phyloP scores from a whole-genome alignment of 2,329 filamentous ascomycete species.

The Purpureocillium takamizusanense region DNA sequence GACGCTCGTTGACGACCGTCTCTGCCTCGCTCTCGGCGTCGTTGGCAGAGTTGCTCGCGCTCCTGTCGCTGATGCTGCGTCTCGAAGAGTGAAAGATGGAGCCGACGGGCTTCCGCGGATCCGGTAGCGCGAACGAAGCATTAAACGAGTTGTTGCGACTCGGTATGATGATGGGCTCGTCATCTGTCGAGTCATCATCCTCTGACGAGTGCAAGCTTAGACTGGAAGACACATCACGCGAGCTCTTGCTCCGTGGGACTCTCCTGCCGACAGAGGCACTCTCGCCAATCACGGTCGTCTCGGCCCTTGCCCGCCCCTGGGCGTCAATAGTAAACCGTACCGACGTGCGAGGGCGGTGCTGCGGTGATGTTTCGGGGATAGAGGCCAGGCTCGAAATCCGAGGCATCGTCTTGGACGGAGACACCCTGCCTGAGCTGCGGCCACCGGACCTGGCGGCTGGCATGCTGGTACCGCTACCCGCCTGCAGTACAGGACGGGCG shows the following conservation, averaged over 20 bases:
- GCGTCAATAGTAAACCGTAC: conserved; percentile 56
- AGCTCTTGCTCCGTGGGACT: conserved; percentile 18
- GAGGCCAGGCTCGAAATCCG: conserved; percentile 44
- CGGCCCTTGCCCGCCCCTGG: conserved; percentile 48
- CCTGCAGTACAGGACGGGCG: conserved; percentile 23
- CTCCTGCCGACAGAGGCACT: conserved; percentile 15
- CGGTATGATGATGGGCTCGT: conserved; percentile 57
- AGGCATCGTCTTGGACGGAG: conserved; percentile 42
- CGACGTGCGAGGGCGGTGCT: conserved; percentile 39
- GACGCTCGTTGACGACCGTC: conserved; percentile 41
- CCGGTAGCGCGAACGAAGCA: conserved; percentile 47
- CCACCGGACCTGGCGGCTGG: conserved; percentile 23
- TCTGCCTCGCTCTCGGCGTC: conserved; percentile 50
- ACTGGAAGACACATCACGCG: conserved; percentile 17
- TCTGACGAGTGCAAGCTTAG: conserved; percentile 38
- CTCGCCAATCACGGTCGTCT: conserved; percentile 36
- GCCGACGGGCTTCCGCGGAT: conserved; percentile 39
- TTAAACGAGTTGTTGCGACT: conserved; percentile 46
- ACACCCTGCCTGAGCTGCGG: conserved; percentile 37
- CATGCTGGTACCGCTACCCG: conserved; percentile 19
- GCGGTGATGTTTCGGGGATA: conserved; percentile 43
- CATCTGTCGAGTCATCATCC: conserved; percentile 50
- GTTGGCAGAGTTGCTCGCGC: conserved; percentile 28
- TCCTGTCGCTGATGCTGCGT: conserved; percentile 40
- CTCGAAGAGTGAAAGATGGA: conserved; percentile 38